Percentiles rank a stretch among this genome's conserved stretches.
phyloP scores from a whole-genome alignment of 129 eudicot genomes.

The Tagetes erecta region DNA sequence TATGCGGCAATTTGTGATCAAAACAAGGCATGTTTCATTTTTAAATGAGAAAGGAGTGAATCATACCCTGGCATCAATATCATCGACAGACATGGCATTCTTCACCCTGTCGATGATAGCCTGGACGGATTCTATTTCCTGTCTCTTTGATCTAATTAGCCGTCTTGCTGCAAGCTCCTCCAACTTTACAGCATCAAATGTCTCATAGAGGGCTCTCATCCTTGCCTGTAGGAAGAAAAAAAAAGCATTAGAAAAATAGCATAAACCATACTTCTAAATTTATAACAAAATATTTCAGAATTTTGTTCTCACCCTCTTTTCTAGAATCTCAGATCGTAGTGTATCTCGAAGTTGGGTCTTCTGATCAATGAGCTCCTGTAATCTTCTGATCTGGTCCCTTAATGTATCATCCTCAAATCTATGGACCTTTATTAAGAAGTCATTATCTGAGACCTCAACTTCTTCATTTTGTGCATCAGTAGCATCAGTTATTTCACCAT shows the following conservation, averaged over 20 bases:
- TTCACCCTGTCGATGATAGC: slow-evolving; percentile 53
- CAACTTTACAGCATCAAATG: slow-evolving; percentile 44
- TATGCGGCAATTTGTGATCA: slow-evolving; percentile 1
- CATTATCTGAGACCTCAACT: slow-evolving; percentile 45
- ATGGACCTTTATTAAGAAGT: slow-evolving; percentile 65
- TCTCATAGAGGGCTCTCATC: slow-evolving; percentile 32
- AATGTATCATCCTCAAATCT: slow-evolving; percentile 72
- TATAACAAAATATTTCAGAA: neutral
- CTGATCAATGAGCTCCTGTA: slow-evolving; percentile 56
- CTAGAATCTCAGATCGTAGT: slow-evolving; percentile 43
- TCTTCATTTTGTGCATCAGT: slow-evolving; percentile 38
- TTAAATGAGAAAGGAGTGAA: slow-evolving; percentile 8
- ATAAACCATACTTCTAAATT: slow-evolving; percentile 14
- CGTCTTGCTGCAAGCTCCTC: slow-evolving; percentile 53
- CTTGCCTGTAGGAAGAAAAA: slow-evolving; percentile 52
- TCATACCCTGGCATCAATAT: slow-evolving; percentile 58
- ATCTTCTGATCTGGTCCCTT: slow-evolving; percentile 54
- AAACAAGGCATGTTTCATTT: neutral
- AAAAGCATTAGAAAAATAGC: slow-evolving; percentile 12
- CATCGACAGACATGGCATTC: slow-evolving; percentile 67
- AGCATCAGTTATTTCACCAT: slow-evolving; percentile 39
- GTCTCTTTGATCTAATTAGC: slow-evolving; percentile 51
- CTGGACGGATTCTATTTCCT: slow-evolving; percentile 63
- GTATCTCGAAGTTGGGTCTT: slow-evolving; percentile 66
- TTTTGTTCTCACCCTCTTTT: slow-evolving; percentile 46